Evolutionary conservation across 495 filamentous ascomycete species (phyloP).

Genomic region (Penicillium egyptiacum): DNA sequence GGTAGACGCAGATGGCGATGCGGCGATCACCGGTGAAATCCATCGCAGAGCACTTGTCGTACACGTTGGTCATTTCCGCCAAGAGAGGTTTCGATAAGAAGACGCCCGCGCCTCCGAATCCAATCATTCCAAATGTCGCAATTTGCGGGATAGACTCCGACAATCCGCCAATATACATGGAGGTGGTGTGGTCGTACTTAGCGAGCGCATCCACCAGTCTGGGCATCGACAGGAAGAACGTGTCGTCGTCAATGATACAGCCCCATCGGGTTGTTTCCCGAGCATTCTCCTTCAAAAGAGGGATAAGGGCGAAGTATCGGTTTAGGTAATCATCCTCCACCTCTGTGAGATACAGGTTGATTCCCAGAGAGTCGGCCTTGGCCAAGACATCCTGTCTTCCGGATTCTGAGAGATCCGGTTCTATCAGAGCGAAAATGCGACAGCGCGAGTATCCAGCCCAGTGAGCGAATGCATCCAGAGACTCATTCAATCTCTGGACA

Average conservation of each 20-base stretch:
- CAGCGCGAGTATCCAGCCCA: constrained; percentile 60
- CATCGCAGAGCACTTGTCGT: constrained; percentile 40
- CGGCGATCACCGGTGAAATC: constrained; percentile 47
- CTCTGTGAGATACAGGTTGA: constrained; percentile 53
- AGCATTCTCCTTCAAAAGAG: constrained; percentile 48
- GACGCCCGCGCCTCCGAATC: constrained; percentile 61
- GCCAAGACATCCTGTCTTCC: constrained; percentile 28
- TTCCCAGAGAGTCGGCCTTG: constrained; percentile 44
- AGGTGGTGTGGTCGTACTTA: constrained; percentile 46
- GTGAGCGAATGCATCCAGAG: constrained; percentile 56
- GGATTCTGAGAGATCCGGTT: constrained; percentile 39
- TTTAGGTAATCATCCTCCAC: constrained; percentile 51
- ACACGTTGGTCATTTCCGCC: constrained; percentile 35
- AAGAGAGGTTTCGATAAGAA: constrained; percentile 56
- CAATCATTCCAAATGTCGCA: constrained; percentile 51
- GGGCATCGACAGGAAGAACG: constrained; percentile 59
- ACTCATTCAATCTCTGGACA: constrained; percentile 54
- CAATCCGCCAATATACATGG: constrained; percentile 56
- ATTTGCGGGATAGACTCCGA: constrained; percentile 55
- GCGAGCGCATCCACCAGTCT: constrained; percentile 47
- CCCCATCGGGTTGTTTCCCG: constrained; percentile 56
- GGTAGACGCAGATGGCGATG: constrained; percentile 54
- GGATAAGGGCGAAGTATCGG: constrained; percentile 61
- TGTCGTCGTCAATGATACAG: constrained; percentile 69
- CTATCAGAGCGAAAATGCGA: constrained; percentile 56